A percentile compares a stretch with the other conserved stretches of the same genome.
These are phyloP conservation scores for Boletus subcaerulescens DNA, from an alignment of 768 basidiomycete genomes.

Conservation along the genomic window DNA sequence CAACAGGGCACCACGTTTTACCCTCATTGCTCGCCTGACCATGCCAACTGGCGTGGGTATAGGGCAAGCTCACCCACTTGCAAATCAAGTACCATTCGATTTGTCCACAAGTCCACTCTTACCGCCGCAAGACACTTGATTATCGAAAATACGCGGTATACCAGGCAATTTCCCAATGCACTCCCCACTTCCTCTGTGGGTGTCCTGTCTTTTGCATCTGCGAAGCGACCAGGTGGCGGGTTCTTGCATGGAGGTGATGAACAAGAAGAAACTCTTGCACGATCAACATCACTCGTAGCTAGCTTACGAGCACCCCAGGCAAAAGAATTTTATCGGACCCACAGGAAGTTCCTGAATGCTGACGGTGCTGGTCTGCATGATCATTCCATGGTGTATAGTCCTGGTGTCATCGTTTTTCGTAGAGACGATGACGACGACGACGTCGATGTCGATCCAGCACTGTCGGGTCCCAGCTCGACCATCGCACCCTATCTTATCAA, in stretches of 20 bases:
- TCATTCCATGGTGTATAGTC: conserved; percentile 47
- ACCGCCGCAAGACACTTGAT: conserved; percentile 31
- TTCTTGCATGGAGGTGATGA: conserved; percentile 44
- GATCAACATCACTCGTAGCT: conserved; percentile 40
- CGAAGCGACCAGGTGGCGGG: conserved; percentile 45
- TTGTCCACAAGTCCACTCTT: conserved; percentile 31
- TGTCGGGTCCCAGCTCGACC: conserved; percentile 23
- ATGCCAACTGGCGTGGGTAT: conserved; percentile 35
- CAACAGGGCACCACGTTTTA: conserved; percentile 40
- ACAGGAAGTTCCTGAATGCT: conserved; percentile 29
- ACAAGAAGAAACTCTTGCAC: conserved; percentile 43
- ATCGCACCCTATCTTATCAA: conserved; percentile 39
- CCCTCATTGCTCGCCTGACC: conserved; percentile 35
- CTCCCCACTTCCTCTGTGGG: conserved; percentile 33
- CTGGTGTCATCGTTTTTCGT: conserved; percentile 42
- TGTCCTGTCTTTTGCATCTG: conserved; percentile 42
- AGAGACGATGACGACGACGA: conserved; percentile 33
- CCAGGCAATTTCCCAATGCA: conserved; percentile 10
- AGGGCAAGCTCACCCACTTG: conserved; percentile 2
- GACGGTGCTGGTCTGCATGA: conserved; percentile 45
- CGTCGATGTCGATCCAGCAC: conserved; percentile 12
- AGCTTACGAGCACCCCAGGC: conserved; percentile 35
- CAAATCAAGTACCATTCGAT: conserved; percentile 25
- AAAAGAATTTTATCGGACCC: conserved; percentile 40
- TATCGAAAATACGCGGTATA: conserved; percentile 10